Evolutionary conservation across 2,329 filamentous ascomycete species (phyloP).

Genomic region (Ustulina deusta): DNA sequence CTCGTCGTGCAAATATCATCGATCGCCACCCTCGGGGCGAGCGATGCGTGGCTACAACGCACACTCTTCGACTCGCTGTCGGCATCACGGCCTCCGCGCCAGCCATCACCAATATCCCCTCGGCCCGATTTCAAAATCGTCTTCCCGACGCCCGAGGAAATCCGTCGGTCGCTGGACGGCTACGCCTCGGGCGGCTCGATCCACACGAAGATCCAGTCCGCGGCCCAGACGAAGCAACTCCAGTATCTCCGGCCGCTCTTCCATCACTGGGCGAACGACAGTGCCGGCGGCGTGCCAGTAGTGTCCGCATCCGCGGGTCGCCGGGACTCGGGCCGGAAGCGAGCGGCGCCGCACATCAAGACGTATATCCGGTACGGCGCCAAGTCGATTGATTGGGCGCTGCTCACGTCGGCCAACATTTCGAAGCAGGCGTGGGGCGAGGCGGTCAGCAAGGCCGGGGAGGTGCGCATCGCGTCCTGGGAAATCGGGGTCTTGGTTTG

Average conservation of each 20-base stretch:
- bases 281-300: conserved; percentile 52
- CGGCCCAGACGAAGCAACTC: conserved; percentile 79
- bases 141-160: conserved; percentile 84
- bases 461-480: conserved; percentile 81
- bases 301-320: conserved; percentile 26
- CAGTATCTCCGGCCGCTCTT: conserved; percentile 77
- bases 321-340: conserved; percentile 69
- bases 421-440: conserved; percentile 92
- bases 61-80: conserved; percentile 68
- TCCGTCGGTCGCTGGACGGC: conserved; percentile 80
- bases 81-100: conserved; percentile 39
- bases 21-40: conserved; percentile 80
- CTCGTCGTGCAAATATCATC: conserved; percentile 80
- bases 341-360: conserved; percentile 89
- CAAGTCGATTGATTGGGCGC: conserved; percentile 80
- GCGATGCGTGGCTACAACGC: conserved; percentile 77
- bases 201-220: conserved; percentile 80
- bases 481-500: conserved; percentile 87
- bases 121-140: conserved; percentile 75
- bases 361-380: conserved; percentile 79
- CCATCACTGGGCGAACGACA: conserved; percentile 80
- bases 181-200: conserved; percentile 84
- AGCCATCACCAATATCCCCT: conserved; percentile 26
- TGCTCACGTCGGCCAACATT: conserved; percentile 90
- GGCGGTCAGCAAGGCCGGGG: conserved; percentile 64